These are phyloP conservation scores for Fusarium sp. DNA, from an alignment of 2,329 filamentous ascomycete species.

Conservation along the genomic window DNA sequence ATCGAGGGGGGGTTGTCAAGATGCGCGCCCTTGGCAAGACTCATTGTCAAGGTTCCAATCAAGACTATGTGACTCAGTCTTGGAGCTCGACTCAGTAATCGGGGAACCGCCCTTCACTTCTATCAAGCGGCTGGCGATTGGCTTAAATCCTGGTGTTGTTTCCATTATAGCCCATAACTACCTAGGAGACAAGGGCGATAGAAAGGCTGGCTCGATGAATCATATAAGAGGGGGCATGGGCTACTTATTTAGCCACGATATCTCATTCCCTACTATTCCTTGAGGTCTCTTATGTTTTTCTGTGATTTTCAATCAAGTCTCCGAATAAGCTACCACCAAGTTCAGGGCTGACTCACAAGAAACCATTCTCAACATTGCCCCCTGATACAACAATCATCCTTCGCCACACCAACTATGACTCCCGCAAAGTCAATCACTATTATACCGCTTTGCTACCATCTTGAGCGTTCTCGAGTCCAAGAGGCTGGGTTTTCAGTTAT, in stretches of 20 bases:
- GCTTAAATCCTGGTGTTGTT: too few relatives aligned
- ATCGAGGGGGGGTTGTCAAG: background rate
- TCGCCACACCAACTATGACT: background rate
- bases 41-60: background rate
- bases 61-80: background rate
- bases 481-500: slow-evolving; percentile 49
- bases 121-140: too few relatives aligned
- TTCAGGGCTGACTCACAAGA: too few relatives aligned
- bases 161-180: background rate
- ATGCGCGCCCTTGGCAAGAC: background rate
- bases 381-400: background rate
- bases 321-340: too few relatives aligned
- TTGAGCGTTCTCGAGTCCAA: slow-evolving; percentile 36
- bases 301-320: too few relatives aligned
- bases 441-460: background rate
- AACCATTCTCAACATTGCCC: background rate
- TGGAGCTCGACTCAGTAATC: too few relatives aligned
- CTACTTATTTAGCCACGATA: background rate
- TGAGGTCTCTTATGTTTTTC: background rate
- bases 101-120: too few relatives aligned
- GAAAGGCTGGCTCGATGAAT: background rate
- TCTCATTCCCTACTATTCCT: too few relatives aligned
- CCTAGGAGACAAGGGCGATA: background rate
- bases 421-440: slow-evolving; percentile 4
- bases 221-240: background rate